A percentile compares a stretch with the other conserved stretches of the same genome.
phyloP scores from a whole-genome alignment of 768 basidiomycete genomes.

The Pleurotus tuoliensis region DNA sequence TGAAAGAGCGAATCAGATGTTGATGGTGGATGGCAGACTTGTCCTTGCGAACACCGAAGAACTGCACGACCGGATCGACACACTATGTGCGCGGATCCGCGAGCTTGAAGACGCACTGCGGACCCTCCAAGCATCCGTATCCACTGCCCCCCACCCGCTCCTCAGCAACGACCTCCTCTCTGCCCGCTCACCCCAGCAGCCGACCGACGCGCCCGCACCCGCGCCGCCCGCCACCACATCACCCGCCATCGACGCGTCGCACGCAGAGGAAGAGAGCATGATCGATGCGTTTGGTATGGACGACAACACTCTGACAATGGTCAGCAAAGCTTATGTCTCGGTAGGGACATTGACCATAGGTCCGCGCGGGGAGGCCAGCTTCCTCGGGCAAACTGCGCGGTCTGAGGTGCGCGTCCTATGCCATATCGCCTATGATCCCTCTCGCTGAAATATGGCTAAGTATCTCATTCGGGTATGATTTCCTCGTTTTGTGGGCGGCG shows the following conservation, averaged over 20 bases:
- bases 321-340: background rate
- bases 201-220: conserved; percentile 9
- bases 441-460: conserved; percentile 25
- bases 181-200: conserved; percentile 20
- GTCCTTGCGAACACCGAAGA: conserved; percentile 69
- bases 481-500: background rate
- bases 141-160: conserved; percentile 48
- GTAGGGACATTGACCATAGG: conserved; percentile 57
- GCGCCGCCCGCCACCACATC: background rate
- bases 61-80: conserved; percentile 62
- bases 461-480: conserved; percentile 52
- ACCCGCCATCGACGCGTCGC: background rate
- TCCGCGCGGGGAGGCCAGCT: conserved; percentile 48
- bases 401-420: conserved; percentile 49
- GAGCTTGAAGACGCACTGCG: conserved; percentile 59
- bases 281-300: conserved; percentile 45
- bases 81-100: conserved; percentile 49
- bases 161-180: conserved; percentile 30
- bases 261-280: conserved; percentile 37
- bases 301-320: background rate
- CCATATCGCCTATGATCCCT: background rate
- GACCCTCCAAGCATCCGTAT: conserved; percentile 41
- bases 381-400: conserved; percentile 63
- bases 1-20: background rate
- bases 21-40: conserved; percentile 28